Evolutionary conservation across 768 basidiomycete species (phyloP), one percentile per base, ranked within the genome.

Genomic region (Panaeolus papilionaceus): DNA sequence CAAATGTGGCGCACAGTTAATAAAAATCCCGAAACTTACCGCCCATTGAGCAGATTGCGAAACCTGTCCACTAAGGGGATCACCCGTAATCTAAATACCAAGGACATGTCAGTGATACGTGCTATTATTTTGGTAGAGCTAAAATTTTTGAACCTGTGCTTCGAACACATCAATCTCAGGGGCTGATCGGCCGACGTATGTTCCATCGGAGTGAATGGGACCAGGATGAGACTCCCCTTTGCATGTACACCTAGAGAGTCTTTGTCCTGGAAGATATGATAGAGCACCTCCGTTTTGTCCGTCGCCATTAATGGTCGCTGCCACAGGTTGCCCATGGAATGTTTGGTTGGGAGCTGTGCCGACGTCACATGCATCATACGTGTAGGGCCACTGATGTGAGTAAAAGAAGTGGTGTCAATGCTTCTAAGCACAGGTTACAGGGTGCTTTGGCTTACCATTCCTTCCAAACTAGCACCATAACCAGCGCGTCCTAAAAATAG

Each of bases 111-210:
- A 44, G 16, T 1, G 14, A 44, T 18, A 14, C 42, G 18, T 16
- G 18, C 16, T 16, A 2, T 6, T 16, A 16, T 16, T 18, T 18
- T 12, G 14, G 11, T 33, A 23, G 1, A 28, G 16, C 11, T 33
- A 33, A 14, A 6, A 20, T 6, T 23, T 49, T 20, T 28, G 66
- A 69, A 89, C 91, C 79, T 90, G 89, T 7, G 95, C 92, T 80
- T 96, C 95, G 74, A 96, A 89, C 37, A 95, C 82, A 82, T 97
- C 95, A 47, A 97, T 95, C 78, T 97, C 95, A 1, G 95, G 95
- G 4, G 95, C 92, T 37, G 90, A 76, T 62, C 95, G 87, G 11
- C 94, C 95, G 26, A 92, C 88, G 73, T 88, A 96, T 2, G 89
- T 84, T 38, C 95, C 95, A 70, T 97, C 92, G 0, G 79, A 67